phyloP scores from a whole-genome alignment of 495 filamentous ascomycete species.

The Evernia prunastri region DNA sequence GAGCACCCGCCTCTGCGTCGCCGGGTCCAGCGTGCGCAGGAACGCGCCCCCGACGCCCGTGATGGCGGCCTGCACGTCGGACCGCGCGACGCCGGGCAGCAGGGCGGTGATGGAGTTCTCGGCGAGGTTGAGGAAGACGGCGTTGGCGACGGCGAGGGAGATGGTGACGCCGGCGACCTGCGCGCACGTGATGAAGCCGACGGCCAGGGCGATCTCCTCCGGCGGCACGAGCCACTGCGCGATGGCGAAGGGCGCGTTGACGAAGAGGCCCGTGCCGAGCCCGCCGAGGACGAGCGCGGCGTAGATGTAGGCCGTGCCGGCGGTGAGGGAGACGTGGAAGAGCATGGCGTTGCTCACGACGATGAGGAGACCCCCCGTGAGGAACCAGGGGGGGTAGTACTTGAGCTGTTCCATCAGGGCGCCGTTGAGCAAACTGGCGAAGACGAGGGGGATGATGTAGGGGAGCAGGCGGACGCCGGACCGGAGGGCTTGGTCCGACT shows the following conservation, averaged over 20 bases:
- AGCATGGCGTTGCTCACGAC: conserved; percentile 48
- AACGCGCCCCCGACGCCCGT: conserved; percentile 41
- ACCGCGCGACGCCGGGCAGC: conserved; percentile 32
- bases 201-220: conserved; percentile 36
- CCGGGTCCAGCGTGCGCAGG: conserved; percentile 32
- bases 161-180: conserved; percentile 50
- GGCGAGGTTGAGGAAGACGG: conserved; percentile 47
- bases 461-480: conserved; percentile 54
- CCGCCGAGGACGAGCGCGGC: conserved; percentile 38
- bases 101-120: conserved; percentile 18
- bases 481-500: conserved; percentile 41
- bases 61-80: conserved; percentile 39
- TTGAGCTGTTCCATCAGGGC: conserved; percentile 43
- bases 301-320: conserved; percentile 38
- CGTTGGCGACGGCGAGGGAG: conserved; percentile 50
- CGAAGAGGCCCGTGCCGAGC: conserved; percentile 46
- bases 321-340: conserved; percentile 38
- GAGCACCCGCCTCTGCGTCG: conserved; percentile 34
- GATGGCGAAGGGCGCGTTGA: conserved; percentile 49
- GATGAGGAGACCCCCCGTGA: conserved; percentile 41
- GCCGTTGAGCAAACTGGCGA: conserved; percentile 44
- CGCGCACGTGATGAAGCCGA: conserved; percentile 47
- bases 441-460: conserved; percentile 46
- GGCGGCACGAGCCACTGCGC: conserved; percentile 43
- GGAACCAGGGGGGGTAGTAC: conserved; percentile 56